Conservation (phyloP, 129 eudicot genomes). For the Solidago caesia region DNA sequence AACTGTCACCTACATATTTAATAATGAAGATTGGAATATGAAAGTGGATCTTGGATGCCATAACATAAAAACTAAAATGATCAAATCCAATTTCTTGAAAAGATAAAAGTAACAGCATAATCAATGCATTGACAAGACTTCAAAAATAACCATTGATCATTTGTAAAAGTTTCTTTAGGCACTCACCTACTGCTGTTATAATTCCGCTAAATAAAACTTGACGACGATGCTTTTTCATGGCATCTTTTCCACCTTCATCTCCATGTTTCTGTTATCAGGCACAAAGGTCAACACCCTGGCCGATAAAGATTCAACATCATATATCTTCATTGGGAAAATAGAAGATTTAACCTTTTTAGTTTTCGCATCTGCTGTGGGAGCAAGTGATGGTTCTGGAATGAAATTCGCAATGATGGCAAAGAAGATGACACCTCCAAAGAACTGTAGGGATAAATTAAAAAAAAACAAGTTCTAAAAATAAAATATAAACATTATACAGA, state of each 20-base stretch:
- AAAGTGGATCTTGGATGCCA: conserved; percentile 12
- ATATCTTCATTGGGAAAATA: not conserved
- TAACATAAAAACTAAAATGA: not conserved
- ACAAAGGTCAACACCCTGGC: conserved; percentile 24
- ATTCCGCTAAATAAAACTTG: conserved; percentile 97
- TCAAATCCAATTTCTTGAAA: not conserved
- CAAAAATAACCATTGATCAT: not conserved
- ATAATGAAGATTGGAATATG: conserved; percentile 6
- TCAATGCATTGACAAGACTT: not conserved
- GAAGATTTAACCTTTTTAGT: conserved; percentile 62
- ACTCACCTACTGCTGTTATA: conserved; percentile 88
- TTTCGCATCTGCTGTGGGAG: conserved; percentile 58
- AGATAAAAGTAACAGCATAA: not conserved
- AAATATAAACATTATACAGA: not conserved
- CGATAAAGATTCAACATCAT: not conserved
- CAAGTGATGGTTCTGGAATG: conserved; percentile 94
- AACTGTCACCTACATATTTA: not conserved
- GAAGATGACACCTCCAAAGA: conserved; percentile 97
- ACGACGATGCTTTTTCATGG: conserved; percentile 94
- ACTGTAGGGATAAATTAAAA: conserved; percentile 36
- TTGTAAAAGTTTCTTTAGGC: not conserved
- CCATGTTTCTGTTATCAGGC: conserved; percentile 55
- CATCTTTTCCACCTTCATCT: conserved; percentile 72
- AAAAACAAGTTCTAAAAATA: conserved; percentile 10
- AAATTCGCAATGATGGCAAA: conserved; percentile 79